A percentile compares a stretch with the other conserved stretches of the same genome.
Evolutionary conservation across 768 basidiomycete genomes (phyloP).

Genomic region (Mrakia frigida): DNA sequence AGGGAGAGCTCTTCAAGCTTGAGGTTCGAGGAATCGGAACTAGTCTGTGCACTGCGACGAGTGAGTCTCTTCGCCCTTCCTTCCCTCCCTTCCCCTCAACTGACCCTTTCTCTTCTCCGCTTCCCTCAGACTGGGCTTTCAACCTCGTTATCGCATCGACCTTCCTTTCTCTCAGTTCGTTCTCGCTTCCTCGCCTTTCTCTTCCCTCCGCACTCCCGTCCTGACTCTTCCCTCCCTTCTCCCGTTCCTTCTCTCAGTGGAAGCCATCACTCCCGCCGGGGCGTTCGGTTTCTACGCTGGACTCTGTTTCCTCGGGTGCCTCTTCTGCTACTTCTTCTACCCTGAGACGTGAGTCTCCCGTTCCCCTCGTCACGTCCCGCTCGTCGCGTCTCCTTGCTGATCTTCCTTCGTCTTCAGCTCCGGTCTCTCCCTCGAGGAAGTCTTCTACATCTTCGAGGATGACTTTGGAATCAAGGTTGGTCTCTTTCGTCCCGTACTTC

Average conservation of each 20-base stretch:
- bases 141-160: slow-evolving; percentile 74
- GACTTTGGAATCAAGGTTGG: slow-evolving; percentile 56
- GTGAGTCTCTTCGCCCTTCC: background rate
- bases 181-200: no score
- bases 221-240: no score
- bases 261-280: slow-evolving; percentile 63
- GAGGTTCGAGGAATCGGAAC: slow-evolving; percentile 77
- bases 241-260: slow-evolving; percentile 43
- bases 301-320: slow-evolving; percentile 61
- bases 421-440: slow-evolving; percentile 39
- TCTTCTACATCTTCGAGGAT: slow-evolving; percentile 51
- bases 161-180: slow-evolving; percentile 61
- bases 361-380: background rate
- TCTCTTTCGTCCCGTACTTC: slow-evolving; percentile 21
- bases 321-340: slow-evolving; percentile 66
- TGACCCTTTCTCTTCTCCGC: no score
- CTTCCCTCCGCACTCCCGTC: no score
- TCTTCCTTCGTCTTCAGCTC: slow-evolving; percentile 20
- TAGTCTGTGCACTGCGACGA: slow-evolving; percentile 66
- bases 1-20: slow-evolving; percentile 73
- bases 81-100: background rate
- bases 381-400: slow-evolving; percentile 7
- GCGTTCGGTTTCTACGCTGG: slow-evolving; percentile 74
- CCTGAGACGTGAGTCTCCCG: slow-evolving; percentile 67
- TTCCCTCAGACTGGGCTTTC: slow-evolving; percentile 41